Evolutionary conservation across 1,139 yeast genomes (phyloP).

Genomic region (Hansenula lynferdii): DNA sequence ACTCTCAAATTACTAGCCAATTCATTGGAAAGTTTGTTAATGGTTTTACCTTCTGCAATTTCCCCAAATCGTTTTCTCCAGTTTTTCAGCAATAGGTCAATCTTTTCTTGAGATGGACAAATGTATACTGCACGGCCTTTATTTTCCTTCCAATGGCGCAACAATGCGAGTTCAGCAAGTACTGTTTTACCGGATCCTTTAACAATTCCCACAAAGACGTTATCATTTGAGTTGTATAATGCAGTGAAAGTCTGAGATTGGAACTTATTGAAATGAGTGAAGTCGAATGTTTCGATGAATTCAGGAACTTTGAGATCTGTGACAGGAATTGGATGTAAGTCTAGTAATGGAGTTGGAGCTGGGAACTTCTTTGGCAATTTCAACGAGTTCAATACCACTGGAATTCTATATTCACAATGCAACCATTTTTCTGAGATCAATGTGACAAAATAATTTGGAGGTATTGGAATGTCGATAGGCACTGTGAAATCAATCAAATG

Average conservation of each 20-base stretch:
- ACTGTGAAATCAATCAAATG: conserved; percentile 65
- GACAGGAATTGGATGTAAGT: conserved; percentile 44
- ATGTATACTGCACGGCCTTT: conserved; percentile 66
- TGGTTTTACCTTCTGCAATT: conserved; percentile 42
- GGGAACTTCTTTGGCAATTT: conserved; percentile 67
- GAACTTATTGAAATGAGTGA: conserved; percentile 55
- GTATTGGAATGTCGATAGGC: conserved; percentile 45
- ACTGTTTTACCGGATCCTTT: conserved; percentile 75
- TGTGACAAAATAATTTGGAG: conserved; percentile 74
- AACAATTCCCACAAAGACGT: conserved; percentile 61
- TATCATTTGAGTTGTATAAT: conserved; percentile 54
- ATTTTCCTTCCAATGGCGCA: conserved; percentile 64
- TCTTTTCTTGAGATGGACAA: conserved; percentile 51
- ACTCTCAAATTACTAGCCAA: conserved; percentile 46
- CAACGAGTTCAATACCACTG: conserved; percentile 53
- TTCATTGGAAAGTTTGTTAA: conserved; percentile 64
- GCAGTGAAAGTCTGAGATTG: conserved; percentile 69
- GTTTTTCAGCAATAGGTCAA: conserved; percentile 38
- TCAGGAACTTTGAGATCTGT: conserved; percentile 43
- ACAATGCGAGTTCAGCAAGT: conserved; percentile 68
- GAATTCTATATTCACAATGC: conserved; percentile 61
- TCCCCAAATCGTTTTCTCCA: conserved; percentile 50
- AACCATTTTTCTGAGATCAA: conserved; percentile 83
- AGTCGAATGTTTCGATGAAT: conserved; percentile 39
- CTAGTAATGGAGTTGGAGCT: conserved; percentile 51